Evolutionary conservation across 78 protist genomes (phyloP), one percentile per base, ranked within the genome.

Genomic region (Cavenderia fasciculata): DNA sequence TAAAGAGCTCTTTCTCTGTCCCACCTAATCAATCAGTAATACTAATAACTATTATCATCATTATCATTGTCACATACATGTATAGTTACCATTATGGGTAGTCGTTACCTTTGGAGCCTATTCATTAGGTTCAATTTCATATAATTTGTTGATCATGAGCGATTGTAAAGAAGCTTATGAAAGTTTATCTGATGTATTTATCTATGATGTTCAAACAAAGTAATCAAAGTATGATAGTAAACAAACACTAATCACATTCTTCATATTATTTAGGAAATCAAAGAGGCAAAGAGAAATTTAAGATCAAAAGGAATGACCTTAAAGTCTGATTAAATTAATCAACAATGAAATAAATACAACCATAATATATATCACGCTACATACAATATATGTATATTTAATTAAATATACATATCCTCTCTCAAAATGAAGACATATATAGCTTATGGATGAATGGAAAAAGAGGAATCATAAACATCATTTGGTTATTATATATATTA

Each of bases 111-210:
- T 82, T 68, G 89, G 79, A 56, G 68, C 78, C 43, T 82, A 82
- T 52, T 82, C 89, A 54, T 57, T 82, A 44, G 89, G 77, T n/a
- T 70, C 74, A 27, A 82, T 82, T 43, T 41, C 79, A 56, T 82
- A 68, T 56, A 82, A 68, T 57, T 33, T 82, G 3, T 66, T 82
- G 40, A 82, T 82, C 41, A 82, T 82, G 89, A 68, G 72, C n/a
- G 89, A 82, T 54, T 82, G 89, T 33, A 82, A 68, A 68, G 89
- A 82, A 44, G 89, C 89, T 3, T 25, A 75, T 10, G 89, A 82
- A 12, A 82, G 89, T 68, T 68, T 82, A 82, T 56, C 56, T 31
- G 89, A 82, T 68, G 89, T 78, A 46, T 8, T 27, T 62, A 77
- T 49, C n/a, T n/a, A n/a, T 38, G 4, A 31, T 36, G 7, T 8